A percentile compares a stretch with the other conserved stretches of the same genome.
These are phyloP conservation scores for Paramyrothecium sp. DNA, from an alignment of 2,329 filamentous ascomycete species.

Conservation along the genomic window DNA sequence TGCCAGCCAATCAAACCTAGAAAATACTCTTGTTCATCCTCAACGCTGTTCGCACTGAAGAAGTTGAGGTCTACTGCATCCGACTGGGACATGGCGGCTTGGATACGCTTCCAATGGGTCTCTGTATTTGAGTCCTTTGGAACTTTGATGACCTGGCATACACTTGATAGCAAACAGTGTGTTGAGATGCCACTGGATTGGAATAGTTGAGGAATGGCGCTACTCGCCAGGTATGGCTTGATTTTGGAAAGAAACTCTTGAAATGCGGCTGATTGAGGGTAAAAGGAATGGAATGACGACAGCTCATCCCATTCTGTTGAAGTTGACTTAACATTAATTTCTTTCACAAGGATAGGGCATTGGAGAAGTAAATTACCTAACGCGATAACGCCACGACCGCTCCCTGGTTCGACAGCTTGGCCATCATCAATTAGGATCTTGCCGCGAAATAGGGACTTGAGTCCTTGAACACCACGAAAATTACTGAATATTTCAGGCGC, in stretches of 20 bases:
- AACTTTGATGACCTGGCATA: not conserved
- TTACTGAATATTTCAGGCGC: not conserved
- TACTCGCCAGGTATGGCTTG: not conserved
- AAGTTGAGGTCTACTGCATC: not conserved
- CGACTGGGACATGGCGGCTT: not conserved
- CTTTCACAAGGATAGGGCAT: not conserved
- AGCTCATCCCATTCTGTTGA: slow-evolving; percentile 23
- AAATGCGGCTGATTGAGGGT: not conserved
- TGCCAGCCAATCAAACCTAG: slow-evolving; percentile 1
- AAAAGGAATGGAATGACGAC: not conserved
- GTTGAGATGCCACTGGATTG: not conserved
- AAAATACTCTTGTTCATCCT: not conserved
- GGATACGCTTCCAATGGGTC: not conserved
- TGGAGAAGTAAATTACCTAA: not conserved
- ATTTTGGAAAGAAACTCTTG: not conserved
- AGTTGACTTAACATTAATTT: slow-evolving; percentile 13
- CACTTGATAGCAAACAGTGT: not conserved
- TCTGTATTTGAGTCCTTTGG: not conserved
- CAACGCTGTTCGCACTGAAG: not conserved
- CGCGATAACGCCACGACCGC: not conserved
- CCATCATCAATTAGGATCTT: not conserved
- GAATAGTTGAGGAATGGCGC: not conserved
- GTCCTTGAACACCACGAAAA: not conserved
- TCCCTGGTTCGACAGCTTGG: not conserved
- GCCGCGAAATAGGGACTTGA: not conserved